phyloP scores from a whole-genome alignment of 805 yeast species.

The Nakazawaea sp. region DNA sequence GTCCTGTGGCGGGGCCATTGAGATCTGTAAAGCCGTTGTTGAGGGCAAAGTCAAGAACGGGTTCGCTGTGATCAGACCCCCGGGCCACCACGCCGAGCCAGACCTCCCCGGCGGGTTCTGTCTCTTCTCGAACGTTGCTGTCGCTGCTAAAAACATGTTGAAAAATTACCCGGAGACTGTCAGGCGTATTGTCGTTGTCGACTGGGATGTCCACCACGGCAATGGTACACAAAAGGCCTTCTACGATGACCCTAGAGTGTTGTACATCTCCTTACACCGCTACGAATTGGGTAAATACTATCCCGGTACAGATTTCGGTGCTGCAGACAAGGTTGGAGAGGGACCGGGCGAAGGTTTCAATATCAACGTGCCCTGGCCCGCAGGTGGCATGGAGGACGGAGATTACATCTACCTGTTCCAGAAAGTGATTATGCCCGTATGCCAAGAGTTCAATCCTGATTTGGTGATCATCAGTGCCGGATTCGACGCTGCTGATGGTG shows the following conservation, averaged over 20 bases:
- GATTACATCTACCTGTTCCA: slow-evolving; percentile 91
- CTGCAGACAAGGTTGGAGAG: slow-evolving; percentile 73
- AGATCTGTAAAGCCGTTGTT: slow-evolving; percentile 91
- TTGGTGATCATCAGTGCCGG: slow-evolving; percentile 91
- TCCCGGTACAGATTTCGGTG: slow-evolving; percentile 89
- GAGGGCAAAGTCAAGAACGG: slow-evolving; percentile 90
- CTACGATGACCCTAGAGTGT: slow-evolving; percentile 79
- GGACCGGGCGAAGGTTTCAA: slow-evolving; percentile 83
- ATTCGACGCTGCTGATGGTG: slow-evolving; percentile 98
- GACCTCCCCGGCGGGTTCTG: slow-evolving; percentile 97
- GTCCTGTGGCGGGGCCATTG: slow-evolving; percentile 96
- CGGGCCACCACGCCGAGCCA: slow-evolving; percentile 99
- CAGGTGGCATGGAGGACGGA: slow-evolving; percentile 88
- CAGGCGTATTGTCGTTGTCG: slow-evolving; percentile 73
- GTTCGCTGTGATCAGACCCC: slow-evolving; percentile 93
- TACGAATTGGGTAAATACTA: slow-evolving; percentile 89
- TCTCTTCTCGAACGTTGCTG: slow-evolving; percentile 92
- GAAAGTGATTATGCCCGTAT: slow-evolving; percentile 79
- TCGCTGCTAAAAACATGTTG: slow-evolving; percentile 84
- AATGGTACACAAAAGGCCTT: slow-evolving; percentile 97
- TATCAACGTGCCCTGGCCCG: slow-evolving; percentile 91
- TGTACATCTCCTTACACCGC: slow-evolving; percentile 87
- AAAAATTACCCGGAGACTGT: slow-evolving; percentile 85
- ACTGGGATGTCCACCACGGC: slow-evolving; percentile 99
- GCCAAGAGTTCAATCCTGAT: slow-evolving; percentile 88